Percentiles rank a stretch among this genome's conserved stretches.
phyloP scores from a whole-genome alignment of 2,329 filamentous ascomycete genomes.

The Penicillium sp. region DNA sequence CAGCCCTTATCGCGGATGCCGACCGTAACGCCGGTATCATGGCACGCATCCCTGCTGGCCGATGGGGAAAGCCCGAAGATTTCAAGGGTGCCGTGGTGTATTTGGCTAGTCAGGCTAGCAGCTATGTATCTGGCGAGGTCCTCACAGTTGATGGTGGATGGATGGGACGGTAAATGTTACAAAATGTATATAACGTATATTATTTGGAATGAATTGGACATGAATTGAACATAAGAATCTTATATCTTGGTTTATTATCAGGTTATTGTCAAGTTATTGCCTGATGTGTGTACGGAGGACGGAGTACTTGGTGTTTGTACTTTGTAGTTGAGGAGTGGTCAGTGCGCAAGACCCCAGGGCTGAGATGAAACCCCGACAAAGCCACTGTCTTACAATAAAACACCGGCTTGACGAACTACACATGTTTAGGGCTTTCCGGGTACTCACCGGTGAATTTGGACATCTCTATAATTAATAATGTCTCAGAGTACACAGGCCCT shows the following conservation, averaged over 20 bases:
- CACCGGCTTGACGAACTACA: not conserved
- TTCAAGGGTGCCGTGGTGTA: slow-evolving; percentile 82
- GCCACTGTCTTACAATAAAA: slow-evolving; percentile 5
- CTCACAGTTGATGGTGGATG: slow-evolving; percentile 86
- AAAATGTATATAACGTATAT: not conserved
- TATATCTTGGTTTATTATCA: not conserved
- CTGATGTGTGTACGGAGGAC: not conserved
- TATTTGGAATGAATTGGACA: not conserved
- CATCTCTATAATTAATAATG: not conserved
- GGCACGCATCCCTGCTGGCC: slow-evolving; percentile 75
- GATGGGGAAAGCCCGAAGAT: slow-evolving; percentile 82
- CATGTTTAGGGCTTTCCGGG: not conserved
- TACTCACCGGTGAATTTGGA: not conserved
- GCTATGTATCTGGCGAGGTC: slow-evolving; percentile 78
- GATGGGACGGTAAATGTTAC: slow-evolving; percentile 70
- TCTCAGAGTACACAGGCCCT: not conserved
- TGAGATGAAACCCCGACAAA: slow-evolving; percentile 3
- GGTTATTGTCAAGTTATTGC: no score
- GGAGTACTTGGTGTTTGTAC: not conserved
- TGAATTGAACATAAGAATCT: not conserved
- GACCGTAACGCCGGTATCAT: slow-evolving; percentile 71
- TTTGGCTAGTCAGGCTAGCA: slow-evolving; percentile 72
- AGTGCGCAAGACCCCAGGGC: not conserved
- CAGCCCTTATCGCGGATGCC: slow-evolving; percentile 71
- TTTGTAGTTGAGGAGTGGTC: not conserved